Conservation (phyloP, 2,329 filamentous ascomycete species). For the Lasiodiplodia citricola region DNA sequence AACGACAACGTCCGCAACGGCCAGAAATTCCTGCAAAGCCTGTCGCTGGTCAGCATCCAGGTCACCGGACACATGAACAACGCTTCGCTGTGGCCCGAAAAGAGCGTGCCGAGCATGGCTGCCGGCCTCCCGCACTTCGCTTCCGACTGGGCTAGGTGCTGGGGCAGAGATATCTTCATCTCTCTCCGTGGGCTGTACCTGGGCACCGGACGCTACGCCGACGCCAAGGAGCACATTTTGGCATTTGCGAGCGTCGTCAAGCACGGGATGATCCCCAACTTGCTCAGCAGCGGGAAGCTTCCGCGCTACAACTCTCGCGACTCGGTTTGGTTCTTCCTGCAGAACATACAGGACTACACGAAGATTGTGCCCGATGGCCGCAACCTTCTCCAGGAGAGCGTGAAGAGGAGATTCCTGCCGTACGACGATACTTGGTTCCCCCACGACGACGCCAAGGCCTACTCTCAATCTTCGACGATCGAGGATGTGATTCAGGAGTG, state of each 20-base stretch:
- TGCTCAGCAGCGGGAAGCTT: slow-evolving; percentile 81
- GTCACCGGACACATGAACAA: slow-evolving; percentile 88
- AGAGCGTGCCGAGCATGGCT: slow-evolving; percentile 82
- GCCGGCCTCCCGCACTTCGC: slow-evolving; percentile 95
- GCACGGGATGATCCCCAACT: slow-evolving; percentile 97
- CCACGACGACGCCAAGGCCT: slow-evolving; percentile 79
- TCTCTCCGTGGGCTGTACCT: slow-evolving; percentile 90
- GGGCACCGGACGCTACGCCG: slow-evolving; percentile 83
- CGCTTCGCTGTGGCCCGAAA: slow-evolving; percentile 86
- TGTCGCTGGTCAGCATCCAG: slow-evolving; percentile 91
- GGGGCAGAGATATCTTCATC: slow-evolving; percentile 97
- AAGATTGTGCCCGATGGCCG: slow-evolving; percentile 79
- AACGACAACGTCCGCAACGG: slow-evolving; percentile 76
- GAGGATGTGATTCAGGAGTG: slow-evolving; percentile 93
- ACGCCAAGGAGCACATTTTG: slow-evolving; percentile 91
- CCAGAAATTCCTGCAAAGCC: slow-evolving; percentile 85
- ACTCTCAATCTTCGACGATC: slow-evolving; percentile 81
- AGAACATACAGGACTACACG: slow-evolving; percentile 92
- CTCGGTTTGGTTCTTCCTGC: slow-evolving; percentile 97
- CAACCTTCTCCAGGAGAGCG: slow-evolving; percentile 74
- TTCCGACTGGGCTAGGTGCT: slow-evolving; percentile 92
- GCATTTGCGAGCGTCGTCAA: slow-evolving; percentile 96
- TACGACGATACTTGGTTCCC: slow-evolving; percentile 97
- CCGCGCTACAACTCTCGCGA: slow-evolving; percentile 96
- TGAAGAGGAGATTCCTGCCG: slow-evolving; percentile 85